These are phyloP conservation scores for Yamadazyma friedrichii DNA, from an alignment of 1,139 yeast species.

Conservation along the genomic window DNA sequence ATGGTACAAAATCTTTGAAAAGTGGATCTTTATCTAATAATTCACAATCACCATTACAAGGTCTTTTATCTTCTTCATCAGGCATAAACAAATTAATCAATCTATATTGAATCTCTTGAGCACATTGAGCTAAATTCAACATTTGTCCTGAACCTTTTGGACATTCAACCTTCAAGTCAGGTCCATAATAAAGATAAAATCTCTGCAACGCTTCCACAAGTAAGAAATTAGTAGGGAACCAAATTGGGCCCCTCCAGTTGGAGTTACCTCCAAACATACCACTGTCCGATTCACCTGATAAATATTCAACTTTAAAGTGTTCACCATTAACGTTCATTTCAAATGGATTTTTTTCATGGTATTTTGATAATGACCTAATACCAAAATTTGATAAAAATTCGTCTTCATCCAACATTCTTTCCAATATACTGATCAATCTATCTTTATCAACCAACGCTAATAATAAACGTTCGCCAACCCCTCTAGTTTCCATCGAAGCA, in stretches of 20 bases:
- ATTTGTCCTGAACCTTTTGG: conserved; percentile 85
- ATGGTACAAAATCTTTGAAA: conserved; percentile 76
- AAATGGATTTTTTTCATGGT: conserved; percentile 84
- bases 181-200: conserved; percentile 87
- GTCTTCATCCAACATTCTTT: conserved; percentile 81
- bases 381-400: conserved; percentile 90
- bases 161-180: conserved; percentile 82
- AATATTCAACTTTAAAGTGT: conserved; percentile 70
- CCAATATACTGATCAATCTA: conserved; percentile 71
- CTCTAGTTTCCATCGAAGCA: conserved; percentile 83
- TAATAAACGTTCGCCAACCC: conserved; percentile 82
- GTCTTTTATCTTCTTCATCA: conserved; percentile 69
- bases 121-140: conserved; percentile 86
- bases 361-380: conserved; percentile 85
- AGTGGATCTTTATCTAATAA: conserved; percentile 66
- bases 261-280: conserved; percentile 98
- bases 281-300: conserved; percentile 92
- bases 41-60: conserved; percentile 73
- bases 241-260: conserved; percentile 98
- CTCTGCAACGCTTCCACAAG: conserved; percentile 87
- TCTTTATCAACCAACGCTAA: conserved; percentile 83
- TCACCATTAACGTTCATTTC: conserved; percentile 84
- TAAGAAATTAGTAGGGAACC: conserved; percentile 93
- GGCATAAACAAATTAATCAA: conserved; percentile 77
- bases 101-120: conserved; percentile 88